Percentiles rank a stretch among this genome's conserved stretches.
phyloP scores from a whole-genome alignment of 805 yeast species.

The Candida ascalaphidarum region DNA sequence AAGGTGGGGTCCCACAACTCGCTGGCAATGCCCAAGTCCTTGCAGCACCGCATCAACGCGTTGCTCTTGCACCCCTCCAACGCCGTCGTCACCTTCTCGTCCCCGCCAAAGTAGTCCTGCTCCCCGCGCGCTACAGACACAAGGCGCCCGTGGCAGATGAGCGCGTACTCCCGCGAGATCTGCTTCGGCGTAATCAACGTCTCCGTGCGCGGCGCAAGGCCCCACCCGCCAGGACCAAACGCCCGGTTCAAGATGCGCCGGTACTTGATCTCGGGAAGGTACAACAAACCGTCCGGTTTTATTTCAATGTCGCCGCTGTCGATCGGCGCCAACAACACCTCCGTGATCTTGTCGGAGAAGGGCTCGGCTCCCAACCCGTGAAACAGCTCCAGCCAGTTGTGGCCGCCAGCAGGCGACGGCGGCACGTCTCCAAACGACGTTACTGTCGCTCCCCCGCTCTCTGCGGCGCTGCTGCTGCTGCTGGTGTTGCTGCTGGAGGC shows the following conservation, averaged over 20 bases:
- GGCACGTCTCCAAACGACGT: background rate
- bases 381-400: slow-evolving; percentile 78
- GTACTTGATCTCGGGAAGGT: slow-evolving; percentile 92
- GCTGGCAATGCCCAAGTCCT: slow-evolving; percentile 92
- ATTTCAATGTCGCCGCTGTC: slow-evolving; percentile 74
- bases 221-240: slow-evolving; percentile 99
- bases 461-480: no score
- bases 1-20: slow-evolving; percentile 97
- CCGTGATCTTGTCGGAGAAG: slow-evolving; percentile 53
- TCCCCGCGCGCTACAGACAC: slow-evolving; percentile 94
- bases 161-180: slow-evolving; percentile 84
- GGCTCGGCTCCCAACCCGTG: slow-evolving; percentile 80
- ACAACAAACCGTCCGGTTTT: slow-evolving; percentile 90
- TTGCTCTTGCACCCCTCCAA: slow-evolving; percentile 96
- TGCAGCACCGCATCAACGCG: slow-evolving; percentile 96
- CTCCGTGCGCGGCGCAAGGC: slow-evolving; percentile 87
- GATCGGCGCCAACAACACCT: slow-evolving; percentile 55
- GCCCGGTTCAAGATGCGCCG: slow-evolving; percentile 82
- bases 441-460: no score
- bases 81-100: slow-evolving; percentile 86
- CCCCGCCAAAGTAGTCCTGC: slow-evolving; percentile 78
- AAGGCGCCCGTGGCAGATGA: slow-evolving; percentile 78
- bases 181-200: slow-evolving; percentile 65
- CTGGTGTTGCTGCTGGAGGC: no score
- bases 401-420: background rate